A percentile compares a stretch with the other conserved stretches of the same genome.
phyloP scores from a whole-genome alignment of 495 filamentous ascomycete species.

The Xanthoparmelia taractica region DNA sequence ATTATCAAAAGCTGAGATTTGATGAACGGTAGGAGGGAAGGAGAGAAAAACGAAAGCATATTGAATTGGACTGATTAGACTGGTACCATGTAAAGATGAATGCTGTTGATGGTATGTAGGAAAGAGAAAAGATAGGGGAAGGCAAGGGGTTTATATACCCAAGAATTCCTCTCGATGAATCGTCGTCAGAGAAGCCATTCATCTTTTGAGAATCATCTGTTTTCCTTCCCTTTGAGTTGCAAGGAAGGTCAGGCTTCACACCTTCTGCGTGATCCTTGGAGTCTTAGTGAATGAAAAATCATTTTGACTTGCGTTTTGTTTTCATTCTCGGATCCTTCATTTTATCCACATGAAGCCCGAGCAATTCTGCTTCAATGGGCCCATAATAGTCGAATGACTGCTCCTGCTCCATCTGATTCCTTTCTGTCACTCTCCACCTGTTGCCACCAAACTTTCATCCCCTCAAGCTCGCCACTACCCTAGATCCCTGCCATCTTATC shows the following conservation, averaged over 20 bases:
- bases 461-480: background rate
- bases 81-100: background rate
- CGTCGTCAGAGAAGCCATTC: background rate
- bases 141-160: background rate
- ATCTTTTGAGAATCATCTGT: background rate
- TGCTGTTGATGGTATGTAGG: background rate
- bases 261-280: background rate
- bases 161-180: background rate
- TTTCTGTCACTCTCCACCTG: background rate
- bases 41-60: background rate
- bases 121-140: background rate
- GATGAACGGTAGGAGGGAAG: background rate
- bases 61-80: background rate
- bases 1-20: background rate
- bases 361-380: background rate
- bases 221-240: background rate
- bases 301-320: background rate
- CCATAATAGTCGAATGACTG: background rate
- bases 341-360: background rate
- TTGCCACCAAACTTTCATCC: background rate
- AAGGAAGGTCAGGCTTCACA: background rate
- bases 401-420: background rate
- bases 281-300: background rate
- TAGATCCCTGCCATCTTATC: conserved; percentile 6
- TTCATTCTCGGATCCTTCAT: background rate